Percentiles rank a stretch among this genome's conserved stretches.
phyloP scores from a whole-genome alignment of 805 yeast species.

The Saccharomycopsis sp. region DNA sequence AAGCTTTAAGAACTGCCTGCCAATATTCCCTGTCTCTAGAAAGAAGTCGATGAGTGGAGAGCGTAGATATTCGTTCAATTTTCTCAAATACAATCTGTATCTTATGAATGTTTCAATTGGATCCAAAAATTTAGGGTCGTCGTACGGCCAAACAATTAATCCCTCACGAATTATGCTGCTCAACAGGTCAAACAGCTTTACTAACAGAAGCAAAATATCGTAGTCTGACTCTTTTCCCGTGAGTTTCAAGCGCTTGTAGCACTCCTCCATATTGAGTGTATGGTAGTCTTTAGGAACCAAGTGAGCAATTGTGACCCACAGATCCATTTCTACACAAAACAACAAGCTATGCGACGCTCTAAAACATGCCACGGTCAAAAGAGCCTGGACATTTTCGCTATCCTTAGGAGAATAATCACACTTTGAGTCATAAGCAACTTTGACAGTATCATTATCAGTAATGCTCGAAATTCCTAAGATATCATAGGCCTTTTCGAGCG shows the following conservation, averaged over 20 bases:
- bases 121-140: neutral
- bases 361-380: constrained; percentile 27
- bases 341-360: constrained; percentile 26
- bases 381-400: constrained; percentile 22
- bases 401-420: constrained; percentile 20
- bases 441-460: constrained; percentile 63
- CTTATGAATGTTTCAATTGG: neutral
- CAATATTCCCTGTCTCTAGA: constrained; percentile 14
- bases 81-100: neutral
- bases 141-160: neutral
- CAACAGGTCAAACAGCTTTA: too few relatives aligned
- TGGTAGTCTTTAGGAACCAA: too few relatives aligned
- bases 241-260: too few relatives aligned
- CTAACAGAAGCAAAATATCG: neutral
- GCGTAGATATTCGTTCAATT: neutral
- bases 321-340: too few relatives aligned
- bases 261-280: too few relatives aligned
- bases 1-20: constrained; percentile 7
- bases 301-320: too few relatives aligned
- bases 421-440: constrained; percentile 67
- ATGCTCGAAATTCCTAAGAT: constrained; percentile 43
- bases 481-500: constrained; percentile 44
- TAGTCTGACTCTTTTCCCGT: neutral
- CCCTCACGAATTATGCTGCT: too few relatives aligned
- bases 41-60: constrained; percentile 1